These are phyloP conservation scores for Hypoxylon sp. DNA, from an alignment of 2,329 filamentous ascomycete genomes.

Conservation along the genomic window DNA sequence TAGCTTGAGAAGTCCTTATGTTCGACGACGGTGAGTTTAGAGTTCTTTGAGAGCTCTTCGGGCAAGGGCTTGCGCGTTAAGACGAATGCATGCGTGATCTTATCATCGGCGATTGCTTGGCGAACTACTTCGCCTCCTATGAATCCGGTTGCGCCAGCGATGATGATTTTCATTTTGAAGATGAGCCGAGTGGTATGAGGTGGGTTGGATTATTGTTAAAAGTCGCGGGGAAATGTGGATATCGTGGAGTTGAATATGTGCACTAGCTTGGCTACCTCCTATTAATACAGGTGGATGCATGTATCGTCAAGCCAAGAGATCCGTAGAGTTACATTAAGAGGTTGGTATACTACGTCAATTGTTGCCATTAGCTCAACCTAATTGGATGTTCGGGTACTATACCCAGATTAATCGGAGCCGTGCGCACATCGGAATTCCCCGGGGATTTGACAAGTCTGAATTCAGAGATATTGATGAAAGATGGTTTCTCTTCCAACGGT, in stretches of 20 bases:
- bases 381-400: not conserved
- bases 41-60: conserved; percentile 56
- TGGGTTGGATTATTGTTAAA: not conserved
- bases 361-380: not conserved
- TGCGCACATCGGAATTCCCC: not conserved
- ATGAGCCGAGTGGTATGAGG: not conserved
- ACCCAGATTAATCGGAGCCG: not conserved
- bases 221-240: conserved; percentile 17
- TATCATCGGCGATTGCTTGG: conserved; percentile 62
- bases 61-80: conserved; percentile 63
- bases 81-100: conserved; percentile 64
- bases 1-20: conserved; percentile 67
- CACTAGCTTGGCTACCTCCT: too few relatives aligned
- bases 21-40: conserved; percentile 64
- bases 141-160: conserved; percentile 70
- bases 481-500: not conserved
- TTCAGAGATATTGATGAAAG: not conserved
- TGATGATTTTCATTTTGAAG: conserved; percentile 67
- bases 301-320: too few relatives aligned
- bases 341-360: conserved; percentile 11
- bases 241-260: not conserved
- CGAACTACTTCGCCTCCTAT: conserved; percentile 66
- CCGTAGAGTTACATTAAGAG: not conserved
- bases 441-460: not conserved
- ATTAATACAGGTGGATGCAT: too few relatives aligned